Percentiles rank a stretch among this genome's conserved stretches.
Conservation (phyloP, 345 rosid species). For the Acer saccharum region DNA sequence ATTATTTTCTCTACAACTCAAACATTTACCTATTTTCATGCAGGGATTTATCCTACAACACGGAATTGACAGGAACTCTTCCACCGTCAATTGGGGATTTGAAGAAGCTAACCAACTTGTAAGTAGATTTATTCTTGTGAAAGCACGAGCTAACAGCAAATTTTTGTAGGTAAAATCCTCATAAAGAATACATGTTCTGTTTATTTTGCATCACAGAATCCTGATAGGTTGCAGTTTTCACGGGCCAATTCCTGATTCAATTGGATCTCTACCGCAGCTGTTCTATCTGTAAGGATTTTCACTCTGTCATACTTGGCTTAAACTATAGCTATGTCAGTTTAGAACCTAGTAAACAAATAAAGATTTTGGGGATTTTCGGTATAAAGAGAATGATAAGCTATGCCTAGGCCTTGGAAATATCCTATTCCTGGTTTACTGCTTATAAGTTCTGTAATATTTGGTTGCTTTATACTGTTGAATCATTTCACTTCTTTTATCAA, state of each 20-base stretch:
- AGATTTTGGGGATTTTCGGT: not conserved
- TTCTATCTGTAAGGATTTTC: constrained; percentile 28
- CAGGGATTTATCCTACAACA: constrained; percentile 83
- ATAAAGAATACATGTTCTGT: not conserved
- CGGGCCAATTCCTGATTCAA: constrained; percentile 32
- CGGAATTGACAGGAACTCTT: constrained; percentile 58
- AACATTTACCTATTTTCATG: not conserved
- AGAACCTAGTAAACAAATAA: not conserved
- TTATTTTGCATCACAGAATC: constrained; percentile 22
- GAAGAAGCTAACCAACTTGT: constrained; percentile 64
- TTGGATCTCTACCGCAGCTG: constrained; percentile 34
- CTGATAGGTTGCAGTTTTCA: constrained; percentile 35
- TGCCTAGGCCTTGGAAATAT: not conserved
- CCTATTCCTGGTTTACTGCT: not conserved
- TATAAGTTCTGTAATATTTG: not conserved
- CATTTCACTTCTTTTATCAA: not conserved
- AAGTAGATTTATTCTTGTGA: constrained; percentile 29
- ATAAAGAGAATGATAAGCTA: not conserved
- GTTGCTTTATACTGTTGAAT: not conserved
- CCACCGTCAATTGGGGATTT: constrained; percentile 59
- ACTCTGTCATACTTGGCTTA: not conserved
- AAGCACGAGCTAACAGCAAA: not conserved
- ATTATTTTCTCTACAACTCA: not conserved
- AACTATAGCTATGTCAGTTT: not conserved
- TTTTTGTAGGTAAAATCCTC: constrained; percentile 9